These are phyloP conservation scores for Sarocladiaceae sp. DNA, from an alignment of 2,329 filamentous ascomycete genomes.

Conservation along the genomic window DNA sequence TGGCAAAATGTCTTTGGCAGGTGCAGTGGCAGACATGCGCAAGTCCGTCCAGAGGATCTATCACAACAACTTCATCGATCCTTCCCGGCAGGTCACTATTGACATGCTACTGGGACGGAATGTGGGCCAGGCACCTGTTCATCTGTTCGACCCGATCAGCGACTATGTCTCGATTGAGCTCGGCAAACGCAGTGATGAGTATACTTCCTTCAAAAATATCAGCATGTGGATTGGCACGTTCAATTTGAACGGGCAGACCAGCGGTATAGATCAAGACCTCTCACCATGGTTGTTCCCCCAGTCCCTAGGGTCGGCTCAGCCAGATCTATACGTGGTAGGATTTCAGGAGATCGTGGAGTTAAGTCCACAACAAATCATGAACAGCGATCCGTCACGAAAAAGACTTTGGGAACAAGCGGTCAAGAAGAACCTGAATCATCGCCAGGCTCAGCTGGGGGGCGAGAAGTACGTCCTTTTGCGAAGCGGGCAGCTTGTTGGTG, in stretches of 20 bases:
- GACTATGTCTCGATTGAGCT: slow-evolving; percentile 81
- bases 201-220: slow-evolving; percentile 66
- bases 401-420: slow-evolving; percentile 83
- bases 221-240: slow-evolving; percentile 85
- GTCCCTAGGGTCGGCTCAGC: slow-evolving; percentile 51
- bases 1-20: slow-evolving; percentile 92
- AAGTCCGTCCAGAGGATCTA: slow-evolving; percentile 93
- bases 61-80: slow-evolving; percentile 96
- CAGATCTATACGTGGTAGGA: slow-evolving; percentile 82
- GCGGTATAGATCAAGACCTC: slow-evolving; percentile 72
- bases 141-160: slow-evolving; percentile 89
- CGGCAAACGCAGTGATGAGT: slow-evolving; percentile 60
- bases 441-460: slow-evolving; percentile 56
- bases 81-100: slow-evolving; percentile 86
- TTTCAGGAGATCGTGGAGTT: slow-evolving; percentile 99
- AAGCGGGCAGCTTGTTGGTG: slow-evolving; percentile 90
- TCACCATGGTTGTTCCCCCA: slow-evolving; percentile 78
- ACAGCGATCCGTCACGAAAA: slow-evolving; percentile 82
- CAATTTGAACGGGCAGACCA: slow-evolving; percentile 85
- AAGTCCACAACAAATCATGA: slow-evolving; percentile 98
- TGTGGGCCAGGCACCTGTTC: slow-evolving; percentile 75
- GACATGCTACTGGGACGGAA: slow-evolving; percentile 84
- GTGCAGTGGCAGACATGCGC: slow-evolving; percentile 86
- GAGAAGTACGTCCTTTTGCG: slow-evolving; percentile 84
- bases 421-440: slow-evolving; percentile 66